Percentiles rank a stretch among this genome's conserved stretches.
These are phyloP conservation scores for Arxiozyma telluris DNA, from an alignment of 1,139 yeast species.

Conservation along the genomic window DNA sequence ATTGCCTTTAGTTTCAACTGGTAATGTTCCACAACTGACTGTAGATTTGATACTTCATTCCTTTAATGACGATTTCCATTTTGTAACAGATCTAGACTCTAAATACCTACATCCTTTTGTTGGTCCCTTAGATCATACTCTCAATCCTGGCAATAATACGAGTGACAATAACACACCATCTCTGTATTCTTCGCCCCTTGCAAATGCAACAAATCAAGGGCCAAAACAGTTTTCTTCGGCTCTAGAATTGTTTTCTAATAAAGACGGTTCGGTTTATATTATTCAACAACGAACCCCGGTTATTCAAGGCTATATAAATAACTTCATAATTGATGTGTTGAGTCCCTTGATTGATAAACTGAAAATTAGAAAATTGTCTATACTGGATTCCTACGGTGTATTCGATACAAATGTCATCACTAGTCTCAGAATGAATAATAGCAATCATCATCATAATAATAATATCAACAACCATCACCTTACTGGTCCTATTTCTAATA, in stretches of 20 bases:
- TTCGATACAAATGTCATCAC: conserved; percentile 31
- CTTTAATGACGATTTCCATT: conserved; percentile 36
- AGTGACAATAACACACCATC: conserved; percentile 3
- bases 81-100: conserved; percentile 50
- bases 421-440: background rate
- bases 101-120: conserved; percentile 69
- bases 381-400: conserved; percentile 68
- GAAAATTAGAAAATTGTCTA: conserved; percentile 40
- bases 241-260: conserved; percentile 48
- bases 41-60: conserved; percentile 67
- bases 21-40: conserved; percentile 82
- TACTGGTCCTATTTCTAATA: too few relatives aligned
- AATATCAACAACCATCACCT: too few relatives aligned
- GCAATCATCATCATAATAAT: background rate
- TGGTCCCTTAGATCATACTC: conserved; percentile 58
- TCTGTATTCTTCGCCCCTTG: conserved; percentile 6
- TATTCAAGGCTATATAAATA: conserved; percentile 49
- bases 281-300: conserved; percentile 83
- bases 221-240: conserved; percentile 39
- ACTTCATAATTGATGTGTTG: conserved; percentile 48
- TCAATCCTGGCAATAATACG: background rate
- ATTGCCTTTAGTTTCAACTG: conserved; percentile 75
- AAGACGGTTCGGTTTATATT: conserved; percentile 39
- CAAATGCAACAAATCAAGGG: conserved; percentile 1
- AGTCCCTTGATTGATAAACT: conserved; percentile 39